Base-by-base conservation (phyloP, 768 basidiomycete genomes). In the Leucogyrophana mollusca region DNA sequence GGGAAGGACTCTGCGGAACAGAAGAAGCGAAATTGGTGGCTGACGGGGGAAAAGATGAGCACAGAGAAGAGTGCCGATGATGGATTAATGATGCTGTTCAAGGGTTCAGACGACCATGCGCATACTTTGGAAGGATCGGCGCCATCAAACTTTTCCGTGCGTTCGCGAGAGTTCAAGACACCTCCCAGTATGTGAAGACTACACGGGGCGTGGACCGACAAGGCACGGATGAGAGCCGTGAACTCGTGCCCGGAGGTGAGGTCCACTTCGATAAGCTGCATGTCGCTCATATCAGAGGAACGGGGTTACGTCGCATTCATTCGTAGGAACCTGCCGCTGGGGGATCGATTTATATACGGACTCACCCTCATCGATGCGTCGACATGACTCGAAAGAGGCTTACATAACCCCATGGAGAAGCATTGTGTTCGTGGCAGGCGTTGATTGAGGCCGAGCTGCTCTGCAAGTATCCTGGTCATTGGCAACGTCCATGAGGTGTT, bases 51-150 rank as follows among this genome's bases (percentile, higher is more conserved):
- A 32, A 52, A 54, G n/a, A 22, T 11, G 17, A 51, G 18, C 20
- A 60, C 38, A 8, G 64, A 64, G 46, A 56, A 61, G 22, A 54
- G 35, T 18, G 9, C 20, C 4, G 52, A 38, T 45, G 35, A 16
- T 37, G 33, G 24, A 33, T 32, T 25, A 32, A 27, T 27, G 25
- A 38, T 30, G 34, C n/a, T 23, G 37, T 21, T 22, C 11, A 52
- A 23, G 18, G 47, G 56, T 37, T 41, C 24, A 20, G 59, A 56
- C 3, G 59, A 58, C 59, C 60, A 57, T 30, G 56, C 45, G 0
- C 23, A 45, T 27, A 51, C 20, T 37, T 53, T 46, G 39, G 60
- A 50, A 40, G 50, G 25, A 23, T 62, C 46, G 3, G 51, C 16
- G n/a, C 35, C 36, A 38, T 16, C 52, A n/a, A 55, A 22, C 2